Conservation (phyloP, 1,284 basidiomycete species). For the Trichosporon sp. region DNA sequence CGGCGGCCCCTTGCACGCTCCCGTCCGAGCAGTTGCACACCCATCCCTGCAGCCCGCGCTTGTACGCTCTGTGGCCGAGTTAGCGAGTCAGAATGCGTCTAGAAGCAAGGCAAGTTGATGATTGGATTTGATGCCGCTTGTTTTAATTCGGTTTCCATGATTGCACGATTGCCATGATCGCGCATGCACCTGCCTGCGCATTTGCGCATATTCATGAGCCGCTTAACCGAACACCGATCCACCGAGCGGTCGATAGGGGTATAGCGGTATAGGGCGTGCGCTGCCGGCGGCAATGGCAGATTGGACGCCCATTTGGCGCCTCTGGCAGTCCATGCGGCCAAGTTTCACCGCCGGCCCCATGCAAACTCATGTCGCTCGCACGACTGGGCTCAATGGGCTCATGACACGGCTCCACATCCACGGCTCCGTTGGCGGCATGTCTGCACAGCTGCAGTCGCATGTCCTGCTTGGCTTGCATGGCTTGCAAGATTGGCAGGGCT, state of each 20-base stretch:
- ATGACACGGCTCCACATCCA: too few relatives aligned
- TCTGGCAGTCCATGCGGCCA: not conserved
- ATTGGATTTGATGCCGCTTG: not conserved
- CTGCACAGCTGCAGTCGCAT: too few relatives aligned
- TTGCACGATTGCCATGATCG: too few relatives aligned
- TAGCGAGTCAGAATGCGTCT: too few relatives aligned
- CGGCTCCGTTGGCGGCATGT: not conserved
- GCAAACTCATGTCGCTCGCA: not conserved
- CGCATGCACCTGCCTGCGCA: too few relatives aligned
- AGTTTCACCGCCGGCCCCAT: not conserved
- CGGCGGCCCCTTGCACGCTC: constrained; percentile 42
- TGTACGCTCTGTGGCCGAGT: constrained; percentile 27
- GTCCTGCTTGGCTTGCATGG: not conserved
- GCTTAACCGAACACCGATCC: too few relatives aligned
- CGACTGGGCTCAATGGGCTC: not conserved
- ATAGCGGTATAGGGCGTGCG: not conserved
- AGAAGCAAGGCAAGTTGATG: too few relatives aligned
- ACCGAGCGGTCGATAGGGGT: too few relatives aligned
- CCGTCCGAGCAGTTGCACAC: constrained; percentile 41
- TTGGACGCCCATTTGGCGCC: not conserved
- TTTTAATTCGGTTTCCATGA: too few relatives aligned
- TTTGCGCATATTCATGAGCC: not conserved
- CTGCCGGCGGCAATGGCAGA: not conserved
- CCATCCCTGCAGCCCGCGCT: constrained; percentile 39
- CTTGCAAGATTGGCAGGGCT: not conserved